Evolutionary conservation across 257 asterid genomes (phyloP).

Genomic region (Haberlea rhodopensis): DNA sequence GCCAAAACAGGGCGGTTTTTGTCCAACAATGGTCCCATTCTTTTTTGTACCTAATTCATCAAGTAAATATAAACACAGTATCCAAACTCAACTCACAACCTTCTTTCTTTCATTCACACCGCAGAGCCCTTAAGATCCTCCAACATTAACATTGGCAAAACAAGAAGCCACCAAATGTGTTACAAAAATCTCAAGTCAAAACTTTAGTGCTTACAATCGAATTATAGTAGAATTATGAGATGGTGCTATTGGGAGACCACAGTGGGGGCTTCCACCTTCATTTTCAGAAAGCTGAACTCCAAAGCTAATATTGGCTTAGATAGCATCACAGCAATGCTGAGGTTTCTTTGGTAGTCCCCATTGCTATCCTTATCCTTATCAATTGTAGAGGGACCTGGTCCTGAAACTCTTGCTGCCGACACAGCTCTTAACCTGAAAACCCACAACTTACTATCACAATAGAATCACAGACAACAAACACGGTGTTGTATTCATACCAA

Average conservation of each 20-base stretch:
- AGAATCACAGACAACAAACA: background rate
- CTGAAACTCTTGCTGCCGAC: conserved; percentile 54
- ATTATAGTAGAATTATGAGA: background rate
- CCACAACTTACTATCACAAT: conserved; percentile 1
- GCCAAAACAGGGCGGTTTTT: no score
- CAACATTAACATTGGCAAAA: no score
- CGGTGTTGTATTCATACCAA: background rate
- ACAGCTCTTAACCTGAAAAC: conserved; percentile 60
- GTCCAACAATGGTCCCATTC: no score
- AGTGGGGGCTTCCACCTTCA: conserved; percentile 87
- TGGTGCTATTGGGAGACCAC: conserved; percentile 29
- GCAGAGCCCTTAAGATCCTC: no score
- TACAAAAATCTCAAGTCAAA: no score
- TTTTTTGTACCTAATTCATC: no score
- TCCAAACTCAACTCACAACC: no score
- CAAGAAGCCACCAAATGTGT: no score
- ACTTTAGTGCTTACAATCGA: background rate
- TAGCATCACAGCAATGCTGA: conserved; percentile 66
- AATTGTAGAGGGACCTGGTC: conserved; percentile 42
- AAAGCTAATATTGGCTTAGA: conserved; percentile 81
- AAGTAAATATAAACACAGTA: no score
- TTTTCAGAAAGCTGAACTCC: conserved; percentile 63
- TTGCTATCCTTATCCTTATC: conserved; percentile 27
- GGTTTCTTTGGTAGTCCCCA: conserved; percentile 47
- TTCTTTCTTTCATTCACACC: no score